Percentiles rank a stretch among this genome's conserved stretches.
These are phyloP conservation scores for Saprolegnia diclina DNA, from an alignment of 352 stramenopile genomes.

Conservation along the genomic window DNA sequence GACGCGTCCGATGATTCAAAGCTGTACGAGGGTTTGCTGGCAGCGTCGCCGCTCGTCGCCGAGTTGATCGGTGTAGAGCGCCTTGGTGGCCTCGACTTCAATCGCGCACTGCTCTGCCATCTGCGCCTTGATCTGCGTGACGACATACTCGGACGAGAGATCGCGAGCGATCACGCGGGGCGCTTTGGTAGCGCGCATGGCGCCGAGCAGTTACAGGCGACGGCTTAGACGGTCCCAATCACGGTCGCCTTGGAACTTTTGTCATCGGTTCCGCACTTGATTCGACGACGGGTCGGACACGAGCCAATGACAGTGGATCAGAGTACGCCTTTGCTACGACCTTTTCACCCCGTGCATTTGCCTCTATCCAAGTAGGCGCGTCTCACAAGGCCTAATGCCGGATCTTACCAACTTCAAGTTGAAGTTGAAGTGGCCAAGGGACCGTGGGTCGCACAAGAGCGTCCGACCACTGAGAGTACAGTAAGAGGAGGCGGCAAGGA, in stretches of 20 bases:
- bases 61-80: slow-evolving; percentile 10
- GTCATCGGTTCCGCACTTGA: background rate
- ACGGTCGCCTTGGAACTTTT: background rate
- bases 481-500: too few species aligned
- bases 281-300: too few species aligned
- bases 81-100: slow-evolving; percentile 21
- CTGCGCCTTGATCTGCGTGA: slow-evolving; percentile 9
- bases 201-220: slow-evolving; percentile 8
- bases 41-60: slow-evolving; percentile 1
- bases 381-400: too few species aligned
- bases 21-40: slow-evolving; percentile 6
- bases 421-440: too few species aligned
- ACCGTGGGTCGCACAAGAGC: too few species aligned
- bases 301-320: too few species aligned
- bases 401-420: too few species aligned
- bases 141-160: slow-evolving; percentile 7
- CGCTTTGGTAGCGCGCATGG: background rate
- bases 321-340: too few species aligned
- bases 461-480: too few species aligned
- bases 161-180: background rate
- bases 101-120: slow-evolving; percentile 16
- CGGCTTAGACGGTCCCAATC: slow-evolving; percentile 2
- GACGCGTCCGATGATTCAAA: too few species aligned
- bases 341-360: too few species aligned
- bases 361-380: too few species aligned